A percentile compares a stretch with the other conserved stretches of the same genome.
phyloP scores from a whole-genome alignment of 176 grass and related monocot genomes.

The Metroxylon sagu region DNA sequence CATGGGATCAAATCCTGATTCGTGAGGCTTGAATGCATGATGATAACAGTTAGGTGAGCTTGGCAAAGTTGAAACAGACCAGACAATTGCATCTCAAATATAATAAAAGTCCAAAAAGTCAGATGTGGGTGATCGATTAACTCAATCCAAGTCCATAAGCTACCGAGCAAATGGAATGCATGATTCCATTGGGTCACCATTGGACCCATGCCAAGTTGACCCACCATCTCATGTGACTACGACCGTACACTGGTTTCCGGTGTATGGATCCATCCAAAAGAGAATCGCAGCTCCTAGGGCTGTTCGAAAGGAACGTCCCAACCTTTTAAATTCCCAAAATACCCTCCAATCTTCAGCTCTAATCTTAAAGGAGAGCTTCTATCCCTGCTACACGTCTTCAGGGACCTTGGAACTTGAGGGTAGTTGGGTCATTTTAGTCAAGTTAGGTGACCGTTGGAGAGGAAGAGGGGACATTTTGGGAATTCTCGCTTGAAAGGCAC shows the following conservation, averaged over 20 bases:
- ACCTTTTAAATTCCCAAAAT: background rate
- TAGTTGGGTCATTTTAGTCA: background rate
- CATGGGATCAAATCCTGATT: too few species aligned
- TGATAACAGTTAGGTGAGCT: too few species aligned
- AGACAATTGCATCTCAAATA: too few species aligned
- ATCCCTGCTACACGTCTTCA: constrained; percentile 10
- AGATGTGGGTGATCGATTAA: too few species aligned
- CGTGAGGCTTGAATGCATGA: too few species aligned
- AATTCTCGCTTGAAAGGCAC: constrained; percentile 19
- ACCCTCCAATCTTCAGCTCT: constrained; percentile 3
- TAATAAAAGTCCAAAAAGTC: too few species aligned
- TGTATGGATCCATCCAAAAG: background rate
- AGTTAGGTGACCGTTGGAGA: background rate
- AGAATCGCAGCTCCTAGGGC: background rate
- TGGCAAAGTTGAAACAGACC: too few species aligned
- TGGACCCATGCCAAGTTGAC: background rate
- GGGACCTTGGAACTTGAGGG: too few species aligned
- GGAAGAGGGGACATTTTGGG: constrained; percentile 1
- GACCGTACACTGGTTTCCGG: background rate
- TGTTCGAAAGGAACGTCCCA: too few species aligned
- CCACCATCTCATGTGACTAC: background rate
- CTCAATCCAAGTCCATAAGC: too few species aligned
- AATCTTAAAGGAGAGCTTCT: constrained; percentile 2
- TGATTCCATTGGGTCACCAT: too few species aligned
- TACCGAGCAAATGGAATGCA: too few species aligned